A percentile compares a stretch with the other conserved stretches of the same genome.
These are phyloP conservation scores for Hypomontagnella monticulosa DNA, from an alignment of 495 filamentous ascomycete genomes.

Conservation along the genomic window DNA sequence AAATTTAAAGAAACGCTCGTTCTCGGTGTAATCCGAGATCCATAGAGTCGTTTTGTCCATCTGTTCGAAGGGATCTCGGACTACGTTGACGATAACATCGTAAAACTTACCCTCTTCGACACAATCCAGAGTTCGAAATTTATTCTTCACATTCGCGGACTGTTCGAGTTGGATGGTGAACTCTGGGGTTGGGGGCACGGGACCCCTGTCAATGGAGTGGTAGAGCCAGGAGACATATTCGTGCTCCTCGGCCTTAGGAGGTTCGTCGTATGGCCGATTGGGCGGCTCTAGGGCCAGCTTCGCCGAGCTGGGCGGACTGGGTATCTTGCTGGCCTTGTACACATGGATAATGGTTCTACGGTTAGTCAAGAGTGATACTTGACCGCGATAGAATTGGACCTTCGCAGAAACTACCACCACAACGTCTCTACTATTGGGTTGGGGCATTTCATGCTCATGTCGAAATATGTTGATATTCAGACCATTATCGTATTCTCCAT, in stretches of 20 bases:
- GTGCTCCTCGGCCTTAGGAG: constrained; percentile 40
- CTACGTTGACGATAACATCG: constrained; percentile 80
- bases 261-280: constrained; percentile 1
- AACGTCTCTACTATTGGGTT: constrained; percentile 51
- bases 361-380: constrained; percentile 53
- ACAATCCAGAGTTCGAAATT: constrained; percentile 73
- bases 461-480: constrained; percentile 57
- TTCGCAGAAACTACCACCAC: constrained; percentile 54
- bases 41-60: constrained; percentile 69
- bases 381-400: constrained; percentile 46
- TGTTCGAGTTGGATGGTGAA: constrained; percentile 53
- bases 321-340: constrained; percentile 52
- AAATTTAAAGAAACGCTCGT: constrained; percentile 68
- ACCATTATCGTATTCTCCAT: constrained; percentile 37
- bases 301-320: constrained; percentile 49
- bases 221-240: constrained; percentile 55
- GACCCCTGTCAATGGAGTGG: constrained; percentile 51
- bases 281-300: constrained; percentile 41
- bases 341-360: constrained; percentile 48
- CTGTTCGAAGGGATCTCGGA: constrained; percentile 66
- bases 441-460: constrained; percentile 51
- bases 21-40: constrained; percentile 86
- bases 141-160: constrained; percentile 59
- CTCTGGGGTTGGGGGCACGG: constrained; percentile 54
- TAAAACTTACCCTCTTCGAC: constrained; percentile 65